Evolutionary conservation across 2,329 filamentous ascomycete genomes (phyloP), one percentile per base, ranked within the genome.

Genomic region (Fusarium citri): DNA sequence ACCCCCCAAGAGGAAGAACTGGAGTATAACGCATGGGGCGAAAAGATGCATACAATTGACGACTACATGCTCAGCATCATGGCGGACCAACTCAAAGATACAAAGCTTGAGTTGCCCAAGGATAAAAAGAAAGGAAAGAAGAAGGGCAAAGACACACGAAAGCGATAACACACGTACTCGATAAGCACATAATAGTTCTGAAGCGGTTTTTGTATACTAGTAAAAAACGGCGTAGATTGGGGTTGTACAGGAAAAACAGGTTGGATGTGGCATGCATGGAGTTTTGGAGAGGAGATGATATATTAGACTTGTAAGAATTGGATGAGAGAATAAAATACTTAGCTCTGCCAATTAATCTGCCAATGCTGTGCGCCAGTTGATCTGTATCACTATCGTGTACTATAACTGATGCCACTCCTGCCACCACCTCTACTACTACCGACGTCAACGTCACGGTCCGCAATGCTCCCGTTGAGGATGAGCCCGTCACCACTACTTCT

Each of bases 41-140:
- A 82, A 41, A 83, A 77, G 56, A 85, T 91, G 62, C 81, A 82
- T 54, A 89, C 87, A 42, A 88, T 94, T 59, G 93, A 95, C 76
- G 89, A 94, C 54, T 94, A 92, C 76, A 91, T 96, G 86, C 81
- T 96, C 53, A 82, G 83, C 37, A 87, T 88, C 59, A 93, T 94
- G 89, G 85, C 86, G 47, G 89, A 81, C 68, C 83, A 85, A 76
- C 81, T 91, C 23, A 86, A 87, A 73, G 83, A 86, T 49, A 88
- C 87, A 25, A 84, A 87, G 53, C 79, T 91, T 59, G 89, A 91
- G 68, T 76, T 91, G 30, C 89, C 89, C 8, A 88, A 85, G 79
- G 89, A 91, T 72, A 89, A 87, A 78, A 90, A 88, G 78, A 89
- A 86, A 78, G 83, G 84, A 37, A 90, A 87, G 78, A 88, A 83